Percentiles rank a stretch among this genome's conserved stretches.
Conservation (phyloP, 257 asterid species). For the Capsicum baccatum region DNA sequence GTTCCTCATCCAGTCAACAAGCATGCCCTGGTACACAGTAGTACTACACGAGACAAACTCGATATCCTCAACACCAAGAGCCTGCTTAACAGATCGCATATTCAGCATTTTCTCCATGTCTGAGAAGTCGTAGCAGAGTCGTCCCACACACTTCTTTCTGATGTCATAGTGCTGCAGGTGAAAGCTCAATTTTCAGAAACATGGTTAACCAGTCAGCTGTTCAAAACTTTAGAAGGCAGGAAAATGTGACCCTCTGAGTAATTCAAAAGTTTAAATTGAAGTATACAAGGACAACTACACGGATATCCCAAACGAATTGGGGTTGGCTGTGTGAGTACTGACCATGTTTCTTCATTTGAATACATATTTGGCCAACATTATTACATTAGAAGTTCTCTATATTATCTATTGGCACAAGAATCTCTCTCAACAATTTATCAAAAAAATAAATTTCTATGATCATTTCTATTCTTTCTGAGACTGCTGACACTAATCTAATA, state of each 20-base stretch:
- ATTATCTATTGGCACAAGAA: neutral
- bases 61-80: constrained; percentile 48
- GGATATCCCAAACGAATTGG: neutral
- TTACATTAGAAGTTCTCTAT: neutral
- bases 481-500: neutral
- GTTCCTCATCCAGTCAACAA: constrained; percentile 50
- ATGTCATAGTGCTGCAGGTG: constrained; percentile 48
- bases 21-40: constrained; percentile 42
- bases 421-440: neutral
- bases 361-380: constrained; percentile 7
- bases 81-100: constrained; percentile 39
- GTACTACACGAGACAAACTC: constrained; percentile 47
- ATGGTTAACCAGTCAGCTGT: neutral
- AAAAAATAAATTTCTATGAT: neutral
- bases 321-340: neutral
- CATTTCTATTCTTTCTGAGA: constrained; percentile 11
- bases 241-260: neutral
- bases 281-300: no score
- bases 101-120: constrained; percentile 44
- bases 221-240: neutral
- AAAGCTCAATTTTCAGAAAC: neutral
- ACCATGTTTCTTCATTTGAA: neutral
- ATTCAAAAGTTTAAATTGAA: neutral
- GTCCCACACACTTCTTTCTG: constrained; percentile 44
- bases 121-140: constrained; percentile 51